Conservation (phyloP, 1,284 basidiomycete genomes). For the Pyrrhoderma lamaoense region DNA sequence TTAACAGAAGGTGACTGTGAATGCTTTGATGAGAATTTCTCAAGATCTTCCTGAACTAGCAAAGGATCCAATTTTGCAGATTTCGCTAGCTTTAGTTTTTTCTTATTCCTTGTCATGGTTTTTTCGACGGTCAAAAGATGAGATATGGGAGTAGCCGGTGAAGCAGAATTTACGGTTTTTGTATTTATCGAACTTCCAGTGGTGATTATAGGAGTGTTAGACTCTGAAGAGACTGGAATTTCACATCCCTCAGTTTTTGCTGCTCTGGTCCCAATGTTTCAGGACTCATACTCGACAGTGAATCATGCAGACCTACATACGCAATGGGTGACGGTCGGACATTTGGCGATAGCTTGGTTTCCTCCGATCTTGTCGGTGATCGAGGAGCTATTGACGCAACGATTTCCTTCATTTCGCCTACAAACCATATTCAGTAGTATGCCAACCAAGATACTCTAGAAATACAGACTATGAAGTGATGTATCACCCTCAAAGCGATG, state of each 20-base stretch:
- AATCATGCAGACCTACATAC: no score
- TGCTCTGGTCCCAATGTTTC: no score
- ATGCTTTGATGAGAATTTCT: constrained; percentile 4
- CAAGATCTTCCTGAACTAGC: constrained; percentile 6
- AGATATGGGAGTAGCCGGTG: neutral
- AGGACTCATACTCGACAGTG: no score
- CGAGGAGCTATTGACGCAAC: neutral
- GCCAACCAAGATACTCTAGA: neutral
- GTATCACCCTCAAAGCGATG: neutral
- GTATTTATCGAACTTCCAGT: no score
- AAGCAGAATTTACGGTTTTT: no score
- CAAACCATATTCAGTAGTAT: no score
- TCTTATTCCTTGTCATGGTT: neutral
- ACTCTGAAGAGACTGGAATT: no score
- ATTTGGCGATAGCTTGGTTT: no score
- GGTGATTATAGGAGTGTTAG: no score
- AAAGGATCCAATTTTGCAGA: neutral
- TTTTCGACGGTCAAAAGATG: neutral
- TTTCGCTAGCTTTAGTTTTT: constrained; percentile 11
- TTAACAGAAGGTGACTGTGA: no score
- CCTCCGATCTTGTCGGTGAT: neutral
- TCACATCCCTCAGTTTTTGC: no score
- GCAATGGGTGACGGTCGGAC: no score
- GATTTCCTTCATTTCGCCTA: constrained; percentile 11
- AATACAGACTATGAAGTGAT: neutral